Percentiles rank a stretch among this genome's conserved stretches.
Evolutionary conservation across 2,329 filamentous ascomycete genomes (phyloP).

Genomic region (Cephalotrichum gorgonifer): DNA sequence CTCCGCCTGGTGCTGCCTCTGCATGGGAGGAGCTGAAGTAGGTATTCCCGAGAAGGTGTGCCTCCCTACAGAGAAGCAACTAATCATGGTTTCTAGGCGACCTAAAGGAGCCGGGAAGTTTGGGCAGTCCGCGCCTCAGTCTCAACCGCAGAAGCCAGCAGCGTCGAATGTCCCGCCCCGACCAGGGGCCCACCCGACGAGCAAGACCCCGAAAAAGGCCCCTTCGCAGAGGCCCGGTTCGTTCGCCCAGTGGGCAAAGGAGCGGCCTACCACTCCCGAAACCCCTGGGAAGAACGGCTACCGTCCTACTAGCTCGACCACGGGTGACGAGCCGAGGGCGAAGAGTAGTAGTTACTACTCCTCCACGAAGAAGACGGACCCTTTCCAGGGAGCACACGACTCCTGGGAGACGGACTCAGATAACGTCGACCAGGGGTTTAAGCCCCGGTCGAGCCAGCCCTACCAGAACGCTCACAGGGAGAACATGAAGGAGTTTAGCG

Average conservation of each 20-base stretch:
- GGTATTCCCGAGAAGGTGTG: not conserved
- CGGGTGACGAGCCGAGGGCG: conserved; percentile 42
- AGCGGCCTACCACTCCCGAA: not conserved
- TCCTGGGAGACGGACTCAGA: conserved; percentile 3
- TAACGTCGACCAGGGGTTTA: conserved; percentile 1
- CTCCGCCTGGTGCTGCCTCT: not conserved
- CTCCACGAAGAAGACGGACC: conserved; percentile 17
- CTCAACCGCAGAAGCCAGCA: conserved; percentile 1
- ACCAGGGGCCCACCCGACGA: not conserved
- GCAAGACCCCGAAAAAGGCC: conserved; percentile 2
- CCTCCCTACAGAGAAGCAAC: not conserved
- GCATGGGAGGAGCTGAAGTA: conserved; percentile 5
- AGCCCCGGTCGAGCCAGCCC: not conserved
- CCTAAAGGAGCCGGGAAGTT: conserved; percentile 1
- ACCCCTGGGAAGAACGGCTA: conserved; percentile 33
- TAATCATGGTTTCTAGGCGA: not conserved
- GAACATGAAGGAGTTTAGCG: conserved; percentile 43
- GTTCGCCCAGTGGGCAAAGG: conserved; percentile 3
- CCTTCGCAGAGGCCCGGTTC: not conserved
- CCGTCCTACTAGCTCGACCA: conserved; percentile 34
- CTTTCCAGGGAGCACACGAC: not conserved
- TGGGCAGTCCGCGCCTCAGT: not conserved
- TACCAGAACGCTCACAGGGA: conserved; percentile 47
- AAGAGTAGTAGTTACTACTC: conserved; percentile 40
- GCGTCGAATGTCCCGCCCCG: not conserved